A percentile compares a stretch with the other conserved stretches of the same genome.
phyloP scores from a whole-genome alignment of 805 yeast genomes.

The Torulaspora microellipsoides region DNA sequence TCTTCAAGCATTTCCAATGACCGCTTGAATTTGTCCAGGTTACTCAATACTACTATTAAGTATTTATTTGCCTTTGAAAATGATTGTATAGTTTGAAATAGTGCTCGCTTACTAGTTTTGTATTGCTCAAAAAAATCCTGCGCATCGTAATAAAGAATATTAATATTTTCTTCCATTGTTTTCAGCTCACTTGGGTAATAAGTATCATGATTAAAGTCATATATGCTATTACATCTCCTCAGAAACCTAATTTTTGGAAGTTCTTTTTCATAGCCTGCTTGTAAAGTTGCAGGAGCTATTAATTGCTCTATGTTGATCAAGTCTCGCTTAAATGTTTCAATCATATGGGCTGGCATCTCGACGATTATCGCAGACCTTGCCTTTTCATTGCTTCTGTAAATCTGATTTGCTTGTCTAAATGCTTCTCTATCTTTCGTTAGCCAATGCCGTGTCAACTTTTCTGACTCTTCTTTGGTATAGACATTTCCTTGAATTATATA shows the following conservation, averaged over 20 bases:
- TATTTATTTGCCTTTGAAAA: slow-evolving; percentile 26
- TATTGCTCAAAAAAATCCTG: slow-evolving; percentile 40
- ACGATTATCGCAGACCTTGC: slow-evolving; percentile 48
- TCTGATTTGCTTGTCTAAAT: slow-evolving; percentile 37
- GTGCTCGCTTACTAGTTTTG: slow-evolving; percentile 24
- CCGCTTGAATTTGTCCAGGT: slow-evolving; percentile 43
- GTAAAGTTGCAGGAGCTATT: slow-evolving; percentile 27
- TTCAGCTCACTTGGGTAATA: slow-evolving; percentile 50
- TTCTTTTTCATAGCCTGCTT: slow-evolving; percentile 17
- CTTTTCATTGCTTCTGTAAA: slow-evolving; percentile 44
- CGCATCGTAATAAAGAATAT: slow-evolving; percentile 45
- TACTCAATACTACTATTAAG: slow-evolving; percentile 45
- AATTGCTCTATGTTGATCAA: slow-evolving; percentile 17
- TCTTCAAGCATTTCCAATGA: slow-evolving; percentile 45
- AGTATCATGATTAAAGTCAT: slow-evolving; percentile 44
- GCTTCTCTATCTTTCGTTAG: slow-evolving; percentile 6
- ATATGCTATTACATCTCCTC: slow-evolving; percentile 45
- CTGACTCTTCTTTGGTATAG: slow-evolving; percentile 24
- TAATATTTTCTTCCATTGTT: slow-evolving; percentile 41
- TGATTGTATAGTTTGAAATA: slow-evolving; percentile 24
- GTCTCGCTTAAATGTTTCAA: slow-evolving; percentile 30
- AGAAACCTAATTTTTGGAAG: slow-evolving; percentile 50
- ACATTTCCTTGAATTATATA: slow-evolving; percentile 23
- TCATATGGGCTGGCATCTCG: slow-evolving; percentile 35
- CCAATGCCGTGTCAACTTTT: slow-evolving; percentile 6